These are phyloP conservation scores for Panicum hallii DNA, from an alignment of 202 grass and related monocot genomes.

Conservation along the genomic window DNA sequence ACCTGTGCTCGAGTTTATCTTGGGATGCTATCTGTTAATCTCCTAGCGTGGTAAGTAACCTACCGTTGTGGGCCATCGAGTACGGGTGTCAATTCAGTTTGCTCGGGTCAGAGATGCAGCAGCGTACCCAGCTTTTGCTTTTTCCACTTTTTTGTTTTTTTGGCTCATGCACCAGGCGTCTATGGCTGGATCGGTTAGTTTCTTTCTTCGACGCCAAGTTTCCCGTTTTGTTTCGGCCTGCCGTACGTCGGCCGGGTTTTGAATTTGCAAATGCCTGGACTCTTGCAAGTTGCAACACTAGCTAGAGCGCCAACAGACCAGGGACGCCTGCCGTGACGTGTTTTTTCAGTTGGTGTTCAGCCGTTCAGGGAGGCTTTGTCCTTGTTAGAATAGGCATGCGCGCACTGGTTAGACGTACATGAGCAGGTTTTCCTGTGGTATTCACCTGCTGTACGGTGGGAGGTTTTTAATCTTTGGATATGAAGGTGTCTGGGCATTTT, in stretches of 20 bases:
- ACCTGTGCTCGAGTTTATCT: not conserved
- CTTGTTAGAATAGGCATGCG: not conserved
- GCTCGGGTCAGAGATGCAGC: not conserved
- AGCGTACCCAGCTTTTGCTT: conserved; percentile 25
- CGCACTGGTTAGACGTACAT: not conserved
- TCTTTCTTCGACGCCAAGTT: conserved; percentile 39
- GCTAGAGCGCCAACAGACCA: not conserved
- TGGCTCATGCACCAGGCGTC: not conserved
- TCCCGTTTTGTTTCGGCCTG: conserved; percentile 24
- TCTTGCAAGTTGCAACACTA: conserved; percentile 11
- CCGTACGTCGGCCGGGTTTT: not conserved
- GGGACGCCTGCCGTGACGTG: not conserved
- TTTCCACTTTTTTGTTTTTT: conserved; percentile 36
- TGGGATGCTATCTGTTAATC: not conserved
- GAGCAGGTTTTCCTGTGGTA: conserved; percentile 5
- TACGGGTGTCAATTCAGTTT: conserved; percentile 37
- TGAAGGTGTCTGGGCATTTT: conserved; percentile 15
- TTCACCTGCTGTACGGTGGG: not conserved
- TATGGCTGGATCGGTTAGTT: conserved; percentile 10
- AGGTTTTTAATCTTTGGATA: conserved; percentile 31
- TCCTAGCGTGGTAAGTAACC: not conserved
- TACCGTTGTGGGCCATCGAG: not conserved
- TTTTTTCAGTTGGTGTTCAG: not conserved
- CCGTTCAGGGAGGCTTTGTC: not conserved
- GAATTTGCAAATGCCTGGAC: conserved; percentile 26